A percentile compares a stretch with the other conserved stretches of the same genome.
These are phyloP conservation scores for Mycothermus thermophilus DNA, from an alignment of 495 filamentous ascomycete species.

Conservation along the genomic window DNA sequence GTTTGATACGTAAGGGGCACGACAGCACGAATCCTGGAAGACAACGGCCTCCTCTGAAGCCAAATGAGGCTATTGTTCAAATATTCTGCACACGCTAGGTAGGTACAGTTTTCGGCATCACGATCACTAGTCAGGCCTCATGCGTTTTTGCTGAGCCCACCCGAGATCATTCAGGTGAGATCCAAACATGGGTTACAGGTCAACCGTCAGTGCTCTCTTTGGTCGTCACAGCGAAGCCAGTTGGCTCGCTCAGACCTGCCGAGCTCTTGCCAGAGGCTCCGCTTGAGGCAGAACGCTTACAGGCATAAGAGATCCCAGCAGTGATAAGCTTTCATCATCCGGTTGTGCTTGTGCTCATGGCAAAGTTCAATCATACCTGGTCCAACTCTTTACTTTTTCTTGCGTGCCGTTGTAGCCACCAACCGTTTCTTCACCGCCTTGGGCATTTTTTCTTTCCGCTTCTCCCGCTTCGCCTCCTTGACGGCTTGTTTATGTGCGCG, in stretches of 20 bases:
- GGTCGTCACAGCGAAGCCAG: conserved; percentile 24
- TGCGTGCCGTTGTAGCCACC: conserved; percentile 30
- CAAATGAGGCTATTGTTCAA: too few species aligned
- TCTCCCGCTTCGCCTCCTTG: conserved; percentile 88
- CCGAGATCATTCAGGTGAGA: too few species aligned
- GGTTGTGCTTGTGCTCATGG: conserved; percentile 5
- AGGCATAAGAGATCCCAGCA: conserved; percentile 3
- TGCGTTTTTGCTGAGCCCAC: background rate
- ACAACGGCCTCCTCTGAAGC: too few species aligned
- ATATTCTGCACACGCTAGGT: too few species aligned
- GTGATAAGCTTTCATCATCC: conserved; percentile 22
- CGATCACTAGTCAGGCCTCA: too few species aligned
- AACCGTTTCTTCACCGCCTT: conserved; percentile 85
- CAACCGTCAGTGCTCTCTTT: conserved; percentile 45
- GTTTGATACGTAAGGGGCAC: too few species aligned
- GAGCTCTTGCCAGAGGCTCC: conserved; percentile 21
- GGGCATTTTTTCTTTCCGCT: conserved; percentile 85
- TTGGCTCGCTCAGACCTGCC: conserved; percentile 20
- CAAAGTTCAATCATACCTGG: background rate
- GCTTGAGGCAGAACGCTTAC: conserved; percentile 15
- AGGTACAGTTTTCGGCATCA: too few species aligned
- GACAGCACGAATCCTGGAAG: too few species aligned
- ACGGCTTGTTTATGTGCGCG: conserved; percentile 78
- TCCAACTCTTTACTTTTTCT: conserved; percentile 19
- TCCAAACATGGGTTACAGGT: too few species aligned